Percentiles rank a stretch among this genome's conserved stretches.
These are phyloP conservation scores for Mycosarcoma maydis DNA, from an alignment of 1,284 basidiomycete genomes.

Conservation along the genomic window DNA sequence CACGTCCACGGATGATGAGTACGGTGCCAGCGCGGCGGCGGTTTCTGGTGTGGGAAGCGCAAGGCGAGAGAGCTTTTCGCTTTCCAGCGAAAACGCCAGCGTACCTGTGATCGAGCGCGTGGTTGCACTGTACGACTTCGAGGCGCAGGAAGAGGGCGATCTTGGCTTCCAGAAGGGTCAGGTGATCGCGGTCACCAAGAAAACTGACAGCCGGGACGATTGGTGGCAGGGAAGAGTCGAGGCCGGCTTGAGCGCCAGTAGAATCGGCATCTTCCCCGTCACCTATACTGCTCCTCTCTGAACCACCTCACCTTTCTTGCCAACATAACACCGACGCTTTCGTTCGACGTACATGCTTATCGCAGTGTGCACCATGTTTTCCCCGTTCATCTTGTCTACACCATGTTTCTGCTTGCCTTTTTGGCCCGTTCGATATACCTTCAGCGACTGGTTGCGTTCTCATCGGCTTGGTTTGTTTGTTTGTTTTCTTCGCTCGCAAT, in stretches of 20 bases:
- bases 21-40: neutral
- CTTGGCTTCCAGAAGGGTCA: conserved; percentile 60
- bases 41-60: neutral
- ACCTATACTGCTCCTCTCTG: conserved; percentile 36
- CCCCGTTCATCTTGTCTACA: too few relatives aligned
- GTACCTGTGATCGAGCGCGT: conserved; percentile 47
- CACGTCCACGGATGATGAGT: conserved; percentile 6
- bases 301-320: too few relatives aligned
- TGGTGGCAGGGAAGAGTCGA: conserved; percentile 63
- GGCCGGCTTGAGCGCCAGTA: conserved; percentile 30
- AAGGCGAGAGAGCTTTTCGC: conserved; percentile 17
- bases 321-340: too few relatives aligned
- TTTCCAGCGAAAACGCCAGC: conserved; percentile 24
- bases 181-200: conserved; percentile 58
- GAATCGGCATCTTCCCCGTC: conserved; percentile 42
- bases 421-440: too few relatives aligned
- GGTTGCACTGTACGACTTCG: conserved; percentile 60
- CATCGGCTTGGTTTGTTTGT: too few relatives aligned
- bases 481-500: neutral
- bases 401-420: too few relatives aligned
- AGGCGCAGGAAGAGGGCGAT: conserved; percentile 57
- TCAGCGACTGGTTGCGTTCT: too few relatives aligned
- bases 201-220: conserved; percentile 54
- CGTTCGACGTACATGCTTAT: too few relatives aligned
- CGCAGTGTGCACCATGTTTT: too few relatives aligned